A percentile compares a stretch with the other conserved stretches of the same genome.
These are phyloP conservation scores for Echites panduratus DNA, from an alignment of 257 asterid species.

Conservation along the genomic window DNA sequence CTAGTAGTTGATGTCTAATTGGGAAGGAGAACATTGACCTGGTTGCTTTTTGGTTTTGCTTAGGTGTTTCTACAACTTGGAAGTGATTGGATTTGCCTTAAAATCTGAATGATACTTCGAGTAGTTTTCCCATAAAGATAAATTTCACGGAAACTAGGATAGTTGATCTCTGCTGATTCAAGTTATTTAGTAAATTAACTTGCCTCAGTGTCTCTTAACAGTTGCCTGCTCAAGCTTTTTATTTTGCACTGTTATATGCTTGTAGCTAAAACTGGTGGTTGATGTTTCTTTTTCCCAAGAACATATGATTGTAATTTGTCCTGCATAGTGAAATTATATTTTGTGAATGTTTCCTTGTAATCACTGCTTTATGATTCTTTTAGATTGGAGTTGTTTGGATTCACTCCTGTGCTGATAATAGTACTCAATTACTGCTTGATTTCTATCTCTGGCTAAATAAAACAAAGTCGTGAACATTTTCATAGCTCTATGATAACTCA, in stretches of 20 bases:
- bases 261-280: background rate
- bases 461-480: background rate
- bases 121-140: background rate
- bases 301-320: background rate
- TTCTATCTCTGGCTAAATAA: background rate
- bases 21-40: background rate
- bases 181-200: too few species aligned
- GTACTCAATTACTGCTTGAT: background rate
- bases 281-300: background rate
- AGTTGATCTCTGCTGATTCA: too few species aligned
- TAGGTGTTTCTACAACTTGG: background rate
- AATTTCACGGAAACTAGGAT: background rate
- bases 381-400: background rate
- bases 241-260: background rate
- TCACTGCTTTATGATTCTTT: background rate
- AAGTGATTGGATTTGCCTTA: background rate
- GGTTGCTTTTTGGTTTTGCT: background rate
- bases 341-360: background rate
- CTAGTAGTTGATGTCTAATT: background rate
- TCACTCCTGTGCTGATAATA: background rate
- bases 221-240: background rate
- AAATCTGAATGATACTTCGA: background rate
- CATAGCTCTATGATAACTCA: too few species aligned
- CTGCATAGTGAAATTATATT: background rate
- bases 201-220: background rate